Percentiles rank a stretch among this genome's conserved stretches.
Evolutionary conservation across 345 rosid species (phyloP).

Genomic region (Hibiscus mutabilis): DNA sequence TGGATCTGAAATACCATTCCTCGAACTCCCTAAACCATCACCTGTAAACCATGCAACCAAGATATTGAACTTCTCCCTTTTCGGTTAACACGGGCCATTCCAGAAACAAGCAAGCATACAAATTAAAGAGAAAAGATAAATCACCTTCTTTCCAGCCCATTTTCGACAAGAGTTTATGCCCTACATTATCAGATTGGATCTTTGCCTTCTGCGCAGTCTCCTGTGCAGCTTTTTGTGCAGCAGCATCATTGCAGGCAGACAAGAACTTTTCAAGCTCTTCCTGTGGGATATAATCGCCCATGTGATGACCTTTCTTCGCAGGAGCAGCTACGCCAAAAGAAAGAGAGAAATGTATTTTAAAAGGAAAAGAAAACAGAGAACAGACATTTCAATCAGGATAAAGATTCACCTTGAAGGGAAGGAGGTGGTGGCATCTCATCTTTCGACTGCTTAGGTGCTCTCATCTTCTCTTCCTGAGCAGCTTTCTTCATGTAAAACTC

Average conservation of each 20-base stretch:
- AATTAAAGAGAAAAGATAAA: slow-evolving; percentile 1
- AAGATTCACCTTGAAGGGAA: slow-evolving; percentile 63
- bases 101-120: not conserved
- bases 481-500: slow-evolving; percentile 98
- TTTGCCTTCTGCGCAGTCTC: slow-evolving; percentile 75
- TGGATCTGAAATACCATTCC: slow-evolving; percentile 88
- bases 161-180: slow-evolving; percentile 87
- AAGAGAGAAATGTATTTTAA: not conserved
- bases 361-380: slow-evolving; percentile 1
- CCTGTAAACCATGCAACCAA: slow-evolving; percentile 40
- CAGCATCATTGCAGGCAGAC: slow-evolving; percentile 72
- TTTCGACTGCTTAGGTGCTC: slow-evolving; percentile 90
- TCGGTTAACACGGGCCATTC: not conserved
- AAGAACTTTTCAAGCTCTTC: slow-evolving; percentile 93
- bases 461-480: slow-evolving; percentile 87
- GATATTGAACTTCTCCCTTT: not conserved
- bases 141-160: slow-evolving; percentile 99
- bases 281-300: slow-evolving; percentile 95
- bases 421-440: slow-evolving; percentile 99
- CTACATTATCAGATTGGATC: slow-evolving; percentile 95
- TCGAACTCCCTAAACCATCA: slow-evolving; percentile 95
- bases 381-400: not conserved
- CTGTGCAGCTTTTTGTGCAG: slow-evolving; percentile 51
- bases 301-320: slow-evolving; percentile 84
- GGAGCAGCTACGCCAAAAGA: slow-evolving; percentile 27